Evolutionary conservation across 2,329 filamentous ascomycete species (phyloP).

Genomic region (Ophiosphaerella korrae): DNA sequence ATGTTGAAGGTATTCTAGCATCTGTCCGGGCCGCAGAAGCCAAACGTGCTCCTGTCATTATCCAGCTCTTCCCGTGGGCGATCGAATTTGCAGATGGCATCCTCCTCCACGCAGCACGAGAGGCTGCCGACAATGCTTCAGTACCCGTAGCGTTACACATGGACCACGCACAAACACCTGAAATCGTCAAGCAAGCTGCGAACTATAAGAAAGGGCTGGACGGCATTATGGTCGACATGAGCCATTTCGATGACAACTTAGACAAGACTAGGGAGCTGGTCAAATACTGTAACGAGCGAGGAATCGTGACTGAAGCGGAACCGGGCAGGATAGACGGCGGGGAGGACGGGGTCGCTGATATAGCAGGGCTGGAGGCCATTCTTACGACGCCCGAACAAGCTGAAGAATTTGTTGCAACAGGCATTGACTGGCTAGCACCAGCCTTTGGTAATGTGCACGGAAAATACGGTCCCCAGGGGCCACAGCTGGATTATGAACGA

Average conservation of each 20-base stretch:
- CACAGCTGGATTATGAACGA: constrained; percentile 48
- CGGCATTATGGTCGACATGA: constrained; percentile 68
- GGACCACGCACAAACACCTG: constrained; percentile 69
- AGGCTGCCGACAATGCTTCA: constrained; percentile 45
- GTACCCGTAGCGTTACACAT: constrained; percentile 69
- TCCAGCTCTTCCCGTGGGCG: constrained; percentile 77
- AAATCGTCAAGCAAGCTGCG: constrained; percentile 65
- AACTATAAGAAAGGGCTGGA: constrained; percentile 48
- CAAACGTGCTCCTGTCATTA: constrained; percentile 69
- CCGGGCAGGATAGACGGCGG: constrained; percentile 73
- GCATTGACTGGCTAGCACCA: constrained; percentile 75
- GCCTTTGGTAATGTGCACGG: constrained; percentile 80
- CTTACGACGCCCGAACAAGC: constrained; percentile 73
- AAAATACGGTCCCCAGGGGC: constrained; percentile 69
- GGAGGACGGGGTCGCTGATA: constrained; percentile 75
- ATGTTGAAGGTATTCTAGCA: constrained; percentile 72
- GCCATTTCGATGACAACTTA: constrained; percentile 73
- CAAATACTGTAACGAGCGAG: constrained; percentile 65
- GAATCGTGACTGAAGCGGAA: constrained; percentile 73
- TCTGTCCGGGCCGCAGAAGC: constrained; percentile 71
- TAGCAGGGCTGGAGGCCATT: constrained; percentile 60
- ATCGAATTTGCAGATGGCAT: constrained; percentile 65
- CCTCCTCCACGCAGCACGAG: constrained; percentile 53
- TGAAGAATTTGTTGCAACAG: constrained; percentile 71
- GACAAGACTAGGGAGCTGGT: constrained; percentile 67